Evolutionary conservation across 441 rosid species (phyloP).

Genomic region (Raphanus hybrid): DNA sequence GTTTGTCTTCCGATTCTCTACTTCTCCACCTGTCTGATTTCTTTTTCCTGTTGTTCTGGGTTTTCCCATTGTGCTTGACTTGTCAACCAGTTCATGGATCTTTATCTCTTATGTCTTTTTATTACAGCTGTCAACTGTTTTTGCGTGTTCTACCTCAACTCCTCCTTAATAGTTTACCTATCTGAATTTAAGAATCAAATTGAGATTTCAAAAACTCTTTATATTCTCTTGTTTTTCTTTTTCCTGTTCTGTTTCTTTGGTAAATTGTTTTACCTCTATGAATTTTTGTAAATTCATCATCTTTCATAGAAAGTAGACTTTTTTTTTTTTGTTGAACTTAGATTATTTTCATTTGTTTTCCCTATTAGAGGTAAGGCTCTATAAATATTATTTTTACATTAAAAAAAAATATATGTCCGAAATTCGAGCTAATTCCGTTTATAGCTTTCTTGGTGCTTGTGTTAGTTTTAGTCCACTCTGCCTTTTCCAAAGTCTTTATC

Average conservation of each 20-base stretch:
- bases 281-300: conserved; percentile 37
- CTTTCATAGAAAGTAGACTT: background rate
- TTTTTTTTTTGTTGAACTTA: too few species aligned
- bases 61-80: conserved; percentile 39
- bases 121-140: conserved; percentile 35
- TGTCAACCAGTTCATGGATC: conserved; percentile 32
- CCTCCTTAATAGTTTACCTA: conserved; percentile 18
- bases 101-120: background rate
- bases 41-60: conserved; percentile 7
- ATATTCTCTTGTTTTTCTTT: background rate
- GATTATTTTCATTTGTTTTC: too few species aligned
- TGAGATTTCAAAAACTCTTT: conserved; percentile 17
- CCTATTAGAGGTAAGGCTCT: too few species aligned
- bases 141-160: conserved; percentile 28
- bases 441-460: too few species aligned
- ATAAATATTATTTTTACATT: too few species aligned
- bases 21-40: conserved; percentile 28
- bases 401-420: too few species aligned
- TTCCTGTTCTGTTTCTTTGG: background rate
- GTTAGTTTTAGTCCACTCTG: too few species aligned
- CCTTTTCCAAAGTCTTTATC: too few species aligned
- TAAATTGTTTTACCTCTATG: conserved; percentile 5
- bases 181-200: conserved; percentile 24
- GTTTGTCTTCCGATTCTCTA: conserved; percentile 36
- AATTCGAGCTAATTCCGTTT: too few species aligned